A percentile compares a stretch with the other conserved stretches of the same genome.
These are phyloP conservation scores for Pseudocercospora cruenta DNA, from an alignment of 2,329 filamentous ascomycete genomes.

Conservation along the genomic window DNA sequence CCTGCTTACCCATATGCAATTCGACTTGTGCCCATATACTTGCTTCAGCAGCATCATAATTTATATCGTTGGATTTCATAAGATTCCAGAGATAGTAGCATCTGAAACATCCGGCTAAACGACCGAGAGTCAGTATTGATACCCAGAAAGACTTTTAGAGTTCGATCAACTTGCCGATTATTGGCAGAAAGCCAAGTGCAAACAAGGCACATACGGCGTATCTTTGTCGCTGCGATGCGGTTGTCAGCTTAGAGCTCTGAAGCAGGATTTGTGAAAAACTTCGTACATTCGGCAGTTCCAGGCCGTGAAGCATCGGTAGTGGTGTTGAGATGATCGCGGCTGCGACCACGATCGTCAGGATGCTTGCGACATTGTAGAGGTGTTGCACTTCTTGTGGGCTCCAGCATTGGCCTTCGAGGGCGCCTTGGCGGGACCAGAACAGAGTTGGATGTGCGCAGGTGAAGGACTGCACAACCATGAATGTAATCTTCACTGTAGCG, in stretches of 20 bases:
- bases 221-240: constrained; percentile 12
- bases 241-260: neutral
- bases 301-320: constrained; percentile 19
- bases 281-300: constrained; percentile 15
- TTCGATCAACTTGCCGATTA: constrained; percentile 17
- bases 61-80: constrained; percentile 12
- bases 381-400: constrained; percentile 11
- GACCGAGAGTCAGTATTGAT: neutral
- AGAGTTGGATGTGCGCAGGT: constrained; percentile 16
- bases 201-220: constrained; percentile 18
- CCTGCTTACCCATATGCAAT: constrained; percentile 14
- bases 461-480: constrained; percentile 13
- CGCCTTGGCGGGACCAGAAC: neutral
- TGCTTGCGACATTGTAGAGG: constrained; percentile 19
- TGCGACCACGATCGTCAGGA: constrained; percentile 13
- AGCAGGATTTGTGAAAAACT: neutral
- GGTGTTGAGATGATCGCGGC: constrained; percentile 19
- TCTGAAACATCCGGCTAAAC: constrained; percentile 20
- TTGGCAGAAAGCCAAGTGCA: constrained; percentile 19
- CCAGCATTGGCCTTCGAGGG: constrained; percentile 13
- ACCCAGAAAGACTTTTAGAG: neutral
- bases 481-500: constrained; percentile 8
- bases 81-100: constrained; percentile 24
- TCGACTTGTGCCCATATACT: constrained; percentile 22
- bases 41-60: constrained; percentile 14